Base-by-base conservation (phyloP, 768 basidiomycete genomes). In the Tricholoma saponaceum region DNA sequence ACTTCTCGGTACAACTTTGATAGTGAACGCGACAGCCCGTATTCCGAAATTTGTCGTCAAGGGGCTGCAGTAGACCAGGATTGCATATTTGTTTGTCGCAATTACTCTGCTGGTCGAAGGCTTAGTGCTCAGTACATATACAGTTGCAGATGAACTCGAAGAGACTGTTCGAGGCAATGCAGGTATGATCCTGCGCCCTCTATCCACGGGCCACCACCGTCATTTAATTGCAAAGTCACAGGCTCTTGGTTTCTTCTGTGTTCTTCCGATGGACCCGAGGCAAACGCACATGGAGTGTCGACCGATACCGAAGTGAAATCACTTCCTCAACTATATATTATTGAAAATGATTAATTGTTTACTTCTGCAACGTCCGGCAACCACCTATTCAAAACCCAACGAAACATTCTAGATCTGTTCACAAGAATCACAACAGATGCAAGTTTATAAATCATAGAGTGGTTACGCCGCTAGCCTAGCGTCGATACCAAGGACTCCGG, bases 221-320 rank as follows among this genome's bases (percentile, higher is more conserved):
- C 13, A 4, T 26, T n/a, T 16, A 49, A 18, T 13, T 18, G 18
- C 25, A 54, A 10, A 22, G 13, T 25, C 57, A 9, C 28, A 90
- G 87, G 76, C 79, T 12, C 74, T 80, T 52, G 86, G 84, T 13
- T 88, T 89, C 70, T 90, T 82, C 69, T 89, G 86, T 66, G 79
- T 83, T 2, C 68, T 87, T 47, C 85, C 87, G 13, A 83, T 83
- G 66, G 83, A 90, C 65, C 88, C 86, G 6, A 67, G 72, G 54
- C 79, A 76, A 68, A 86, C 85, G 22, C 73, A 90, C 61, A 86
- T 89, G 73, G 81, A 86, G 62, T 90, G 87, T 71, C 85, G 73
- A 64, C 86, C 79, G n/a, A 70, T 89, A 61, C 82, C 82, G 55
- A 77, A 80, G 60, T 70, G 67, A 64, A 30, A 39, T 54, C 26